These are phyloP conservation scores for Capsicum chinense DNA, from an alignment of 257 asterid genomes.

Conservation along the genomic window DNA sequence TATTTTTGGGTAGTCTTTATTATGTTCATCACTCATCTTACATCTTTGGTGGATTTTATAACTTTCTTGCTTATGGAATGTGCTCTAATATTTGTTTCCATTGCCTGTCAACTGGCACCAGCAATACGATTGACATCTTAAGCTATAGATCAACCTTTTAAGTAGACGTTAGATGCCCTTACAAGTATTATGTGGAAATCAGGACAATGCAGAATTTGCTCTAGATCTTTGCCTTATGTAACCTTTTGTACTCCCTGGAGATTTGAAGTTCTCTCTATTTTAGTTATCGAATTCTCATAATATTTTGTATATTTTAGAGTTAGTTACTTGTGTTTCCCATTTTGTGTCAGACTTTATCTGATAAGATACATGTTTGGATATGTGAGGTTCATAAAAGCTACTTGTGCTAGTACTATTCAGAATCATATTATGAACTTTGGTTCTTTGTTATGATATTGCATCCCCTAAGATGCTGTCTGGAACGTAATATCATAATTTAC, in stretches of 20 bases:
- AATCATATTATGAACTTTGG: background rate
- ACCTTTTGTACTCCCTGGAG: conserved; percentile 99
- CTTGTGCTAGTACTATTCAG: conserved; percentile 4
- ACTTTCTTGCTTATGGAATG: conserved; percentile 18
- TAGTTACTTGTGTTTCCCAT: background rate
- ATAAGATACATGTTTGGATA: background rate
- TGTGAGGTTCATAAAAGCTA: conserved; percentile 14
- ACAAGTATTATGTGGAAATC: conserved; percentile 88
- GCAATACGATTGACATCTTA: conserved; percentile 13
- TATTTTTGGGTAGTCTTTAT: background rate
- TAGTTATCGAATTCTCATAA: background rate
- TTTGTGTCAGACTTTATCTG: background rate
- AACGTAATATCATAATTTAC: background rate
- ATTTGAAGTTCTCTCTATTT: conserved; percentile 40
- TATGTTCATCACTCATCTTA: background rate
- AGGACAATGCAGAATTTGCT: conserved; percentile 97
- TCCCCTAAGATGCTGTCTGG: background rate
- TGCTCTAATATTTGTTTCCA: background rate
- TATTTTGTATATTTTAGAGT: conserved; percentile 11
- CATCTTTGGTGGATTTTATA: conserved; percentile 8
- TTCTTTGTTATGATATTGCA: conserved; percentile 19
- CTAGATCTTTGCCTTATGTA: conserved; percentile 95
- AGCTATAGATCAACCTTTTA: background rate
- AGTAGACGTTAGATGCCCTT: background rate
- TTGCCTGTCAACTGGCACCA: conserved; percentile 1